Evolutionary conservation across 2,329 filamentous ascomycete species (phyloP), one percentile per base, ranked within the genome.

Genomic region (Tolypocladium ophioglossoides): DNA sequence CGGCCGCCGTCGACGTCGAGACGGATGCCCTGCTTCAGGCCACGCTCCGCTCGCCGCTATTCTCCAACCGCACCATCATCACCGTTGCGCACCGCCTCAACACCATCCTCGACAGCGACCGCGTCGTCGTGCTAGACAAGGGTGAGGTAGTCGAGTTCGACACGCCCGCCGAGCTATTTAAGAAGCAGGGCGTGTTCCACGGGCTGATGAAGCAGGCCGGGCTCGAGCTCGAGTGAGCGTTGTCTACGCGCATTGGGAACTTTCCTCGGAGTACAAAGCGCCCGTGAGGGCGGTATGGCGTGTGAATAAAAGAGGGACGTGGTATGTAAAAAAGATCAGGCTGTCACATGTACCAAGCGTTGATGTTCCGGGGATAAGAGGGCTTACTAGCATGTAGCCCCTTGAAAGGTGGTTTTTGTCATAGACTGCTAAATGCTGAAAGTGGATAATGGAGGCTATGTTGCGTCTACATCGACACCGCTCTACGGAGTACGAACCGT

Each of bases 61-160:
- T 99, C 74, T 80, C 85, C 57, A 90, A 96, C 71, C 84, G 90
- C 53, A 99, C 94, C 39, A 97, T 99, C 70, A 95, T 99, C 70
- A 99, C 94, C 1, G 96, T 99, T 64, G 94, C 94, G 30, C 94
- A 99, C 74, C 86, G 94, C 54, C 95, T 99, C 75, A 97, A 97
- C 74, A 99, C 94, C 12, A 97, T 99, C 64, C 79, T 99, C 34
- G 84, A 87, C 68, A 83, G 79, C 57, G 92, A 99, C 73, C 84
- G 91, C 51, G 94, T 99, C 58, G 85, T 99, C 38, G 94, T 99
- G 51, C 81, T 99, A 7, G 91, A 97, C 67, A 87, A 87, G 70
- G 94, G 94, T 46, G 82, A 84, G 63, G 91, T 99, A 44, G 87
- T 85, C 51, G 94, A 99, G 70, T 99, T 96, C 70, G 94, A 95